Conservation (phyloP, 1,284 basidiomycete genomes). For the Rhodotorula sp. region DNA sequence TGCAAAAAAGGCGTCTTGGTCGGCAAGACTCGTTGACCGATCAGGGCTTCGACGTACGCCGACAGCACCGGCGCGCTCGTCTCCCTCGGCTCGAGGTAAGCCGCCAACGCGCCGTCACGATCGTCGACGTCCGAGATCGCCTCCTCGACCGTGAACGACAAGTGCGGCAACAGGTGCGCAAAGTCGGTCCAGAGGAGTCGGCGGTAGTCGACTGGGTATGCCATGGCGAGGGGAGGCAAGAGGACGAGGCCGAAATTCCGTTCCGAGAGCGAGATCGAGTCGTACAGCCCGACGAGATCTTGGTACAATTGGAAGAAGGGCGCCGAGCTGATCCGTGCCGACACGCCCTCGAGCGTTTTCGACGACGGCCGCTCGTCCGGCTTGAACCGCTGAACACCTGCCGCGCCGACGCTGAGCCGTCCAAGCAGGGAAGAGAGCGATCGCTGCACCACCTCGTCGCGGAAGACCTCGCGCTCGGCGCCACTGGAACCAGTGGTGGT, state of each 20-base stretch:
- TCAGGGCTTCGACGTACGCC: constrained; percentile 33
- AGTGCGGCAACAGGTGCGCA: constrained; percentile 53
- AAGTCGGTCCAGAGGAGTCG: constrained; percentile 80
- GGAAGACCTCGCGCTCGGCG: constrained; percentile 62
- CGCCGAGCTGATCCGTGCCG: constrained; percentile 23
- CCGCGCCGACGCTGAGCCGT: constrained; percentile 55
- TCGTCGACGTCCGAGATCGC: constrained; percentile 18
- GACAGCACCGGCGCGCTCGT: constrained; percentile 22
- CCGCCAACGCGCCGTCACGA: background rate
- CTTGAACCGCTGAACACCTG: constrained; percentile 18
- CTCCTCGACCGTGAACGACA: constrained; percentile 24
- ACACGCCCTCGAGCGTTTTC: constrained; percentile 27
- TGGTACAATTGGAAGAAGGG: constrained; percentile 89
- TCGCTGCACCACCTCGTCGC: constrained; percentile 61
- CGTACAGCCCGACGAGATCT: constrained; percentile 84
- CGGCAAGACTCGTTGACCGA: background rate
- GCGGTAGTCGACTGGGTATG: constrained; percentile 79
- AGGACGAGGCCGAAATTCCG: constrained; percentile 70
- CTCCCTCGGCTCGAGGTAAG: constrained; percentile 31
- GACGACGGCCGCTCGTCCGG: background rate
- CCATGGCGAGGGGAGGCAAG: constrained; percentile 70
- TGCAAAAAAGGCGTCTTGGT: constrained; percentile 57
- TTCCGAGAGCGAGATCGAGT: constrained; percentile 84
- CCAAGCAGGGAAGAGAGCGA: constrained; percentile 62
- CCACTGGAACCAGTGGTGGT: constrained; percentile 52